Evolutionary conservation across 2,329 filamentous ascomycete species (phyloP), one percentile per base, ranked within the genome.

Genomic region (Apiospora marii): DNA sequence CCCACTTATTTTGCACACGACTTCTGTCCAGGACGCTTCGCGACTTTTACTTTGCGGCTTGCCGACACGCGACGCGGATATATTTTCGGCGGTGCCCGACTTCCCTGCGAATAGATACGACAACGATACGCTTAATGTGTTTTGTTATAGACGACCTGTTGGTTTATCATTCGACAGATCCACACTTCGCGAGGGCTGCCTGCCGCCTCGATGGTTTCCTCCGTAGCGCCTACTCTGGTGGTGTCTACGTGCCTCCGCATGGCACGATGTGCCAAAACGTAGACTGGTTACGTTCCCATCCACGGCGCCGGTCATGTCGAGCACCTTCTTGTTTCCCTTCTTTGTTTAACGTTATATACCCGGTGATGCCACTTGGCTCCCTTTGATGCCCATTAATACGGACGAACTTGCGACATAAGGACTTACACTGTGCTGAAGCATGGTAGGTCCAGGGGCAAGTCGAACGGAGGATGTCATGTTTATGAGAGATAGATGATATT

Each of bases 51-150:
- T 46, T 27, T 24, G 68, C 70, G 41, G 43, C 68, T 73, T 74
- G 72, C 72, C 74, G 58, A 34, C 34, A 64, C 27, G 44, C 67
- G 10, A 69, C n/a, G 44, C n/a, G 48, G 22, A 58, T 19, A 12
- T 24, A 10, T 6, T n/a, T 44, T 51, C 71, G 64, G 51, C 70
- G 71, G 73, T 64, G 69, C 70, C 68, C 74, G 41, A 68, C 68
- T 71, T 44, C 70, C 73, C 73, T 78, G 77, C 76, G 78, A 74
- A 81, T 81, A 80, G 77, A 80, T 73, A 79, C 76, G 77, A 75
- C 74, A 76, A 81, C 77, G 79, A 80, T 74, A 82, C 79, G 78
- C 75, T 79, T 80, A 80, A 81, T 80, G 79, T 77, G 75, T 78
- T 77, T 73, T 74, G 73, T 80, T 79, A 75, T 78, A 78, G 73